Percentiles rank a stretch among this genome's conserved stretches.
These are phyloP conservation scores for Mallotus nudiflorus DNA, from an alignment of 345 rosid species.

Conservation along the genomic window DNA sequence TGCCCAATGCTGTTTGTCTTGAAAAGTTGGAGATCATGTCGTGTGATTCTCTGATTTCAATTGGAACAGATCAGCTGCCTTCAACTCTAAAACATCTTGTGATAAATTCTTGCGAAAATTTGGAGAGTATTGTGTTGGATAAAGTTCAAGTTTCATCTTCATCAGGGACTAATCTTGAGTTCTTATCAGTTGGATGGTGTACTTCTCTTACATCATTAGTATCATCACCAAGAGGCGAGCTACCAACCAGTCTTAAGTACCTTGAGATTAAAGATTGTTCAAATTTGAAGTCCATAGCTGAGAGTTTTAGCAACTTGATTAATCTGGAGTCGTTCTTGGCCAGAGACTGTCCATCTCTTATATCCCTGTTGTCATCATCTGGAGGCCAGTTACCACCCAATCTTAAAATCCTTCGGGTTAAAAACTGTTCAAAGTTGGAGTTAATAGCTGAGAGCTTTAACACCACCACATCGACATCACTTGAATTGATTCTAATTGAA, in stretches of 20 bases:
- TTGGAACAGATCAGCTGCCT: conserved; percentile 16
- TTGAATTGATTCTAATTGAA: not conserved
- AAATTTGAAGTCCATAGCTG: too few relatives aligned
- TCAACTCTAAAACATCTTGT: conserved; percentile 5
- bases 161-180: not conserved
- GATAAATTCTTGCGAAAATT: conserved; percentile 10
- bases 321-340: too few relatives aligned
- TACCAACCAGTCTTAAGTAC: too few relatives aligned
- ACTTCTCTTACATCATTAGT: conserved; percentile 2
- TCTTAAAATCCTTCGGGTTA: not conserved
- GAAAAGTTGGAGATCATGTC: not conserved
- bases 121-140: not conserved
- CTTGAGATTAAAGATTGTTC: too few relatives aligned
- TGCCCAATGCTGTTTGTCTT: not conserved
- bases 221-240: too few relatives aligned
- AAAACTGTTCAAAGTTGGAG: not conserved
- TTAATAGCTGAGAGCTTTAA: conserved; percentile 6
- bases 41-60: conserved; percentile 8
- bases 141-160: not conserved
- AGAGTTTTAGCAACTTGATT: too few relatives aligned
- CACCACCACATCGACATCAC: conserved; percentile 6
- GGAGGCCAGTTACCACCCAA: not conserved
- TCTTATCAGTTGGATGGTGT: not conserved
- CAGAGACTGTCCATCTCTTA: too few relatives aligned
- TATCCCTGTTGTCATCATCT: too few relatives aligned